Conservation (phyloP, 257 asterid species). For the Thymus quinquecostatus region DNA sequence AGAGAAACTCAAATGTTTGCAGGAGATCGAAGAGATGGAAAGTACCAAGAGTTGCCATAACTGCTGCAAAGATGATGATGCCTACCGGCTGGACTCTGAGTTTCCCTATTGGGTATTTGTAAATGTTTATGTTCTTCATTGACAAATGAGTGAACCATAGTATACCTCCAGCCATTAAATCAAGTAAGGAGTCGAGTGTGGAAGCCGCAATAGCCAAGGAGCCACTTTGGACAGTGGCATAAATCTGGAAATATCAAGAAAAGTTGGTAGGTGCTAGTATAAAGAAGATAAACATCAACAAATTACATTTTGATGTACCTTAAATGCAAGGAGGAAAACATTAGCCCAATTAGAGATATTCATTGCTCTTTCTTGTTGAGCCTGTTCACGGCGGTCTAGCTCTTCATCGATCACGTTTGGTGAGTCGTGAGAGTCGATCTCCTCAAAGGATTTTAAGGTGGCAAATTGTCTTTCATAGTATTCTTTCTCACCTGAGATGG, state of each 20-base stretch:
- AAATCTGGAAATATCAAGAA: conserved; percentile 43
- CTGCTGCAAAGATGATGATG: conserved; percentile 69
- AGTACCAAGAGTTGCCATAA: conserved; percentile 78
- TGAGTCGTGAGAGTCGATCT: conserved; percentile 57
- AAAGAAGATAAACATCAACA: no score
- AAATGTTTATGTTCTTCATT: conserved; percentile 71
- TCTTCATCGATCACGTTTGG: conserved; percentile 49
- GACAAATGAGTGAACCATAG: conserved; percentile 70
- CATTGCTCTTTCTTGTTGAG: conserved; percentile 71
- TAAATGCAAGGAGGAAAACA: conserved; percentile 62
- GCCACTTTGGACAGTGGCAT: conserved; percentile 63
- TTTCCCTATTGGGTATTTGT: conserved; percentile 77
- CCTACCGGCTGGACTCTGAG: conserved; percentile 75
- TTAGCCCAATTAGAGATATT: conserved; percentile 70
- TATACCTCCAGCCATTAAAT: conserved; percentile 76
- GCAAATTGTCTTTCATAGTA: conserved; percentile 71
- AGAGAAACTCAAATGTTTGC: background rate
- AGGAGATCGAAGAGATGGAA: background rate
- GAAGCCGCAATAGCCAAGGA: conserved; percentile 82
- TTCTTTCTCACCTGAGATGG: conserved; percentile 59
- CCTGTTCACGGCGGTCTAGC: conserved; percentile 46
- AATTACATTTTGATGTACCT: conserved; percentile 37
- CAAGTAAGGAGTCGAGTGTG: conserved; percentile 69
- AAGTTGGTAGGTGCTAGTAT: background rate
- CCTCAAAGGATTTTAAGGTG: conserved; percentile 71